Base-by-base conservation (phyloP, 257 asterid species). In the Petunia secreta region DNA sequence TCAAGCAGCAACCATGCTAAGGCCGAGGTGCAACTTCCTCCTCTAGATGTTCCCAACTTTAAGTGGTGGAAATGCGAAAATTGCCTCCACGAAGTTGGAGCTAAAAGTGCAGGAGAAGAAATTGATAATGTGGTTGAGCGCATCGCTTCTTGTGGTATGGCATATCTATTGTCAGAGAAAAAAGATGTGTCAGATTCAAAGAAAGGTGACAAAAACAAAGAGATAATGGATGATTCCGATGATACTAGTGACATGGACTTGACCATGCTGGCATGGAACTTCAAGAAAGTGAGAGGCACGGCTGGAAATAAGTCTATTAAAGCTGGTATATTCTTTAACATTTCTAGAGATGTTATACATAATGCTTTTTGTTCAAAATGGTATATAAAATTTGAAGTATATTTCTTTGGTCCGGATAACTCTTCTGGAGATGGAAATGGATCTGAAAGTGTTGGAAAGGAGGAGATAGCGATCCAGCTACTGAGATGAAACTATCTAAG, bases 51-150 rank as follows among this genome's bases (percentile, higher is more conserved):
- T 67, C 91, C 94, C 25, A 86, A 64, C 40, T 88, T 81, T 85
- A 89, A 84, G 75, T 86, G 87, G 88, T 87, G 96, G 96, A 88
- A 85, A 76, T 93, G 89, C 75, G 62, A 80, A 4, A 78, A 81
- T 79, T 88, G 95, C 82, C 40, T 79, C 38, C 79, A 62, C 14
- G 84, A 86, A 36, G 73, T 71, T 44, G 75, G 67, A 65, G n/a
- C 43, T 1, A 65, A 37, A 78, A 13, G 41, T 13, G 60, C 8
- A 34, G 60, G 80, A 77, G 16, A 9, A 4, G 16, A 1, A 7
- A 39, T 9, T 57, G 34, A 58, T 38, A 2, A 43, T 44, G 62
- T 14, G 75, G 14, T 8, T 57, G 8, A 7, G 7, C 1, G 0
- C 37, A 0, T 0, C 0, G 8, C 75, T 43, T 3, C 54, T n/a